phyloP scores from a whole-genome alignment of 495 filamentous ascomycete genomes.

The Massariosphaeria phaeospora region DNA sequence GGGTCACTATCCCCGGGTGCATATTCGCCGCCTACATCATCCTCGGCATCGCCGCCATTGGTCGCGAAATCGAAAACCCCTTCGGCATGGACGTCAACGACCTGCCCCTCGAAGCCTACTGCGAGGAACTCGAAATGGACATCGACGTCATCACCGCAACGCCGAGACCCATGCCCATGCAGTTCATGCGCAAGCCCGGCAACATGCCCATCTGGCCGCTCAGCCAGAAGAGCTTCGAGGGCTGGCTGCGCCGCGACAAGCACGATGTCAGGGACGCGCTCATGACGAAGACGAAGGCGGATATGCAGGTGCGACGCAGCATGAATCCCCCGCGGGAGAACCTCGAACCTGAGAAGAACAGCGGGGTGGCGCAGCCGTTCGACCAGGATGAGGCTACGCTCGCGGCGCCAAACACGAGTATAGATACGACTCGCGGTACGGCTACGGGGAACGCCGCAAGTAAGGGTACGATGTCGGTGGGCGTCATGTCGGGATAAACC shows the following conservation, averaged over 20 bases:
- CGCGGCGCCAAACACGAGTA: too few species aligned
- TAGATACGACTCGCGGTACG: too few species aligned
- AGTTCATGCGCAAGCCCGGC: constrained; percentile 53
- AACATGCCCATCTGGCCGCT: constrained; percentile 71
- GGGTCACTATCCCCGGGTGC: constrained; percentile 83
- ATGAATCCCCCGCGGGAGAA: constrained; percentile 2
- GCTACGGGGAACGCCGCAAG: too few species aligned
- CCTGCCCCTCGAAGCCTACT: constrained; percentile 73
- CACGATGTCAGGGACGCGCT: constrained; percentile 57
- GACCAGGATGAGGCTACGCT: too few species aligned
- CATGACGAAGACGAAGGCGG: constrained; percentile 30
- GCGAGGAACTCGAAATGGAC: constrained; percentile 65
- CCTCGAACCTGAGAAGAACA: constrained; percentile 13
- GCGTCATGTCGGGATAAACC: too few species aligned
- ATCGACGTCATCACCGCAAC: constrained; percentile 66
- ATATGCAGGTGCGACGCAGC: constrained; percentile 25
- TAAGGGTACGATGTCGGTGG: too few species aligned
- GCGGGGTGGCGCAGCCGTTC: too few species aligned
- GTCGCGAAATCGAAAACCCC: constrained; percentile 87
- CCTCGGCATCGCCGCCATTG: constrained; percentile 61
- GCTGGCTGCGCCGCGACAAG: constrained; percentile 59
- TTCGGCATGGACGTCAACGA: constrained; percentile 90
- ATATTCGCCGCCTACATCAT: constrained; percentile 78
- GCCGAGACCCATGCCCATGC: constrained; percentile 49
- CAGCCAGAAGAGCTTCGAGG: constrained; percentile 52